These are phyloP conservation scores for Cyclotella sp. DNA, from an alignment of 108 stramenopile genomes.

Conservation along the genomic window DNA sequence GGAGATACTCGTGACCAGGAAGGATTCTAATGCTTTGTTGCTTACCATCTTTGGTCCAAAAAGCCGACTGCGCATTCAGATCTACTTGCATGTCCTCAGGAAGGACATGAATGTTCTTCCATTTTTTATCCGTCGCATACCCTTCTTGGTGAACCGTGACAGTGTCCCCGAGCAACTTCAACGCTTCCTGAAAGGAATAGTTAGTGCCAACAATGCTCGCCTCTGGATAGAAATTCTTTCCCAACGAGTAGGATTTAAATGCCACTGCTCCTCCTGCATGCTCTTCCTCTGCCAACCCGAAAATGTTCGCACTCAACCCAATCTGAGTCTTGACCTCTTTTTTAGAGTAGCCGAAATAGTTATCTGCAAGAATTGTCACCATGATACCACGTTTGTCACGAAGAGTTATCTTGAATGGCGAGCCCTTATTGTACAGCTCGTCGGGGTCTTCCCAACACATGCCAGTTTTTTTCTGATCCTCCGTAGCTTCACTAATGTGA, in stretches of 20 bases:
- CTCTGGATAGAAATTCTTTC: conserved; percentile 57
- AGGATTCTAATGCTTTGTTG: conserved; percentile 48
- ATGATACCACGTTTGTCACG: conserved; percentile 69
- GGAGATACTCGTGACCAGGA: conserved; percentile 58
- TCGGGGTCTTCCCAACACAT: conserved; percentile 60
- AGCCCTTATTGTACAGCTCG: conserved; percentile 63
- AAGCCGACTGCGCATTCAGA: conserved; percentile 48
- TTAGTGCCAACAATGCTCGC: conserved; percentile 41
- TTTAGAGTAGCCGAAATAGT: conserved; percentile 71
- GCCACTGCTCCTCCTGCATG: conserved; percentile 68
- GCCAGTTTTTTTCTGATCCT: conserved; percentile 60
- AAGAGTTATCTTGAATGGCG: conserved; percentile 64
- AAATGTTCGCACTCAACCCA: conserved; percentile 60
- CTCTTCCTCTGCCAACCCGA: conserved; percentile 64
- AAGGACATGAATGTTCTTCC: conserved; percentile 57
- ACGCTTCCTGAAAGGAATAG: conserved; percentile 52
- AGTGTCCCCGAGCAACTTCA: conserved; percentile 55
- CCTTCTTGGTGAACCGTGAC: conserved; percentile 57
- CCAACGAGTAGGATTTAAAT: conserved; percentile 58
- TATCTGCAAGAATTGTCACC: conserved; percentile 70
- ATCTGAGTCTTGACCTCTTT: conserved; percentile 72
- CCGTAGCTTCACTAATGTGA: conserved; percentile 55
- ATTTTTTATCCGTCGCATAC: conserved; percentile 65
- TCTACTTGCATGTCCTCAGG: conserved; percentile 61
- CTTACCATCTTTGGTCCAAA: conserved; percentile 52